Evolutionary conservation across 2,329 filamentous ascomycete genomes (phyloP), one percentile per base, ranked within the genome.

Genomic region (Emergomyces orientalis): DNA sequence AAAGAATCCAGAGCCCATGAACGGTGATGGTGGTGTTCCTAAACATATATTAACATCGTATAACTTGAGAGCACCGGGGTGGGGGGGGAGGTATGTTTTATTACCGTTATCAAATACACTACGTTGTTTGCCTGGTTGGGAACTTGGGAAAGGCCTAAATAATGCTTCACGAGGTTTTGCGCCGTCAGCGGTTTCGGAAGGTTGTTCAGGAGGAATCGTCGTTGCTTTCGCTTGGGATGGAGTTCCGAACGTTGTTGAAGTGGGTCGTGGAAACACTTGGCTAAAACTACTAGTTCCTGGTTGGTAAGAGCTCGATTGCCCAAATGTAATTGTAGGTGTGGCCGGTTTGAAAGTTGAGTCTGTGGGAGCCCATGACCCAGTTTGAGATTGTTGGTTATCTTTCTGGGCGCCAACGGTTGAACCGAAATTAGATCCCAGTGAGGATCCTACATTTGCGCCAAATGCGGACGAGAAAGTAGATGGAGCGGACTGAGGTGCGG

Each of bases 391-490:
- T 32, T 55, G 47, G 17, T 14, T 51, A 14, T 27, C 17, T 7
- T 17, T 54, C 37, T n/a, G 30, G 37, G 39, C 30, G 30, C 56
- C 54, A n/a, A 54, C 55, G 1, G 13, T 14, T 17, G 56, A 27
- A 41, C 27, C 39, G 34, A 47, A 43, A 39, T 25, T 57, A 4
- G 51, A 51, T 27, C 62, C 19, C 19, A 51, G 49, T 7, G 61
- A n/a, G 45, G 39, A 54, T 22, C 59, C 55, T 27, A 55, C 25
- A 43, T 30, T 62, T 17, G 63, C 55, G 32, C 45, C 56, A 34
- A 61, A 64, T 22, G 62, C n/a, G 19, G 59, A 54, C 41, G 43
- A 56, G 37, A 61, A 61, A 22, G 60, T 43, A 19, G 62, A 32
- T 19, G 62, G 41, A 4, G 22, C 47, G 1, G 59, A 51, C 19